These are phyloP conservation scores for Lachancea fermentati DNA, from an alignment of 805 yeast species.

Conservation along the genomic window DNA sequence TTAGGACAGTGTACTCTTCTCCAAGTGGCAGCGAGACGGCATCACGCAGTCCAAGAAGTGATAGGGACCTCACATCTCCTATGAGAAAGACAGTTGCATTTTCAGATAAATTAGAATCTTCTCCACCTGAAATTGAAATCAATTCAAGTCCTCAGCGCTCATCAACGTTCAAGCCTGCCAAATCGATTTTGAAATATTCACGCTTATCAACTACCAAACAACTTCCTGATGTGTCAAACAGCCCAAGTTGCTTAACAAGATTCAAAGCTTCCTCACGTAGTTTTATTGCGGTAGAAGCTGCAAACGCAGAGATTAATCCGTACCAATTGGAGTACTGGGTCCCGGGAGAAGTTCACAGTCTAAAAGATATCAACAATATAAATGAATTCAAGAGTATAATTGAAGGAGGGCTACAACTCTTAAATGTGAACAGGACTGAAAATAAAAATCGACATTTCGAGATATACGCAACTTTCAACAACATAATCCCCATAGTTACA, in stretches of 20 bases:
- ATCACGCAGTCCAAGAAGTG: background rate
- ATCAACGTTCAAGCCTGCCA: slow-evolving; percentile 16
- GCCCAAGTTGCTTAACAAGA: slow-evolving; percentile 2
- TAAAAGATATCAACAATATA: slow-evolving; percentile 16
- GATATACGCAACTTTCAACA: slow-evolving; percentile 31
- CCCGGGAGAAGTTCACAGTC: slow-evolving; percentile 26
- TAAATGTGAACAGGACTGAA: slow-evolving; percentile 8
- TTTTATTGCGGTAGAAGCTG: background rate
- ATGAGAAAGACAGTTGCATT: slow-evolving; percentile 26
- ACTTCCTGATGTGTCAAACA: background rate
- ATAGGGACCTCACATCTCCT: slow-evolving; percentile 16
- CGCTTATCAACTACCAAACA: slow-evolving; percentile 1
- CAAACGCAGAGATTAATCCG: background rate
- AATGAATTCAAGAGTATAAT: slow-evolving; percentile 21
- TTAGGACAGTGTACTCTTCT: background rate
- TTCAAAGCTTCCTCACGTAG: background rate
- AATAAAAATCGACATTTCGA: slow-evolving; percentile 20
- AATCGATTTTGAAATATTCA: slow-evolving; percentile 22
- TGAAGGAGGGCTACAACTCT: slow-evolving; percentile 23
- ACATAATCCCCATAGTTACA: slow-evolving; percentile 18
- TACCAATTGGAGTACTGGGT: slow-evolving; percentile 21
- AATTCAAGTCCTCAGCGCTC: slow-evolving; percentile 20
- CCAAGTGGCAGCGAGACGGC: background rate
- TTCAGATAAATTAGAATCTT: slow-evolving; percentile 27
- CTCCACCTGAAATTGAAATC: slow-evolving; percentile 16